Base-by-base conservation (phyloP, 1,139 yeast genomes). In the Saccharomyces hybrid region DNA sequence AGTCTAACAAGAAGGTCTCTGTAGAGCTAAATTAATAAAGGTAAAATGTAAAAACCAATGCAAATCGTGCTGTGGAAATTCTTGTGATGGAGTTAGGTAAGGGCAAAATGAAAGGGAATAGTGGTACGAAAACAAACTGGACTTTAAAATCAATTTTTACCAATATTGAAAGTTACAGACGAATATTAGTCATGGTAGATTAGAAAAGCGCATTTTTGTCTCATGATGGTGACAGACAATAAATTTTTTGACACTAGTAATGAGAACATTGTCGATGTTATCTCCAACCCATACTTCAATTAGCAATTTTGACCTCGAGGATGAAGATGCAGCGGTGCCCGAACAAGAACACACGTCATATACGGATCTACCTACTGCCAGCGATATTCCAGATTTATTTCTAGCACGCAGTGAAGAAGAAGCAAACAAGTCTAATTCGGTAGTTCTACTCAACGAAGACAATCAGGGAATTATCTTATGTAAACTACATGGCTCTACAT, bases 131-230 rank as follows among this genome's bases (percentile, higher is more conserved):
- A 67, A 67, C 27, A 61, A 59, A 3, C 69, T 77, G 54, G 67
- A 68, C 2, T 77, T 61, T 11, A 54, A 58, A 28, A 56, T 68
- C 48, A 50, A 38, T 16, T 60, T 64, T 16, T 69, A 72, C 47
- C 71, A 73, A 56, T 75, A 76, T n/a, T n/a, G 38, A 69, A 74
- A 6, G 68, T 63, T 24, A 71, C 68, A 9, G 89, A 86, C 56
- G 96, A 91, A 66, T 86, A 9, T 70, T 93, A n/a, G 64, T 93
- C 21, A 71, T 87, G 12, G 76, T 79, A 53, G 86, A 93, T 0
- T 27, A 71, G 75, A 38, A 76, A 42, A 71, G 75, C 8, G 76
- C 83, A 1, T 84, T 72, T 62, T 77, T 88, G 12, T 87, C 97
- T 0, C 86, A 83, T 64, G 84, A 90, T 70, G 95, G 93, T 50